A percentile compares a stretch with the other conserved stretches of the same genome.
phyloP scores from a whole-genome alignment of 768 basidiomycete genomes.

The Mycena galopus region DNA sequence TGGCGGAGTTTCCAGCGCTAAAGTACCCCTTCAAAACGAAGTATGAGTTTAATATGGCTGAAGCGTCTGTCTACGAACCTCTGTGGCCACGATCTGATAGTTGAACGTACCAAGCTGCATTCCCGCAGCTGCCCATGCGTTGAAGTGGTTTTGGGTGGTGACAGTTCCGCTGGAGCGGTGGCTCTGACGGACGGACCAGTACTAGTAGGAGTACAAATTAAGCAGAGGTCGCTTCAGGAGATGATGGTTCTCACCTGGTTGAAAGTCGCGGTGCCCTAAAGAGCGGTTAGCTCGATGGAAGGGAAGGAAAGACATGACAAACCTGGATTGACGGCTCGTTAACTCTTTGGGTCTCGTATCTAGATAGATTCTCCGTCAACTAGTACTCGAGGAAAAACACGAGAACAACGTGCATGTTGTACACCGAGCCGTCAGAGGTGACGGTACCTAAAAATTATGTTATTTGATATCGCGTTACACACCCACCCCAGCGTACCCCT shows the following conservation, averaged over 20 bases:
- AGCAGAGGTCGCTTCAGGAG: too few relatives aligned
- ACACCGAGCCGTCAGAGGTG: constrained; percentile 47
- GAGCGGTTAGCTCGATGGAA: not conserved
- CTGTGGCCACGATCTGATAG: constrained; percentile 52
- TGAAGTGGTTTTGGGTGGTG: constrained; percentile 46
- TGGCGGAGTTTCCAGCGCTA: constrained; percentile 41
- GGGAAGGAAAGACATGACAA: not conserved
- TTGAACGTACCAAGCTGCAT: constrained; percentile 43
- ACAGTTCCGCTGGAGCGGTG: constrained; percentile 38
- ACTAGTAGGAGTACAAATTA: not conserved
- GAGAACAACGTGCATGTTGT: too few relatives aligned
- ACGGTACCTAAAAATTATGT: too few relatives aligned
- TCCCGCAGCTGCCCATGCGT: constrained; percentile 44
- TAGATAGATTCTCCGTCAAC: too few relatives aligned
- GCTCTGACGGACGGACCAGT: constrained; percentile 37
- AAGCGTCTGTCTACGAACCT: too few relatives aligned
- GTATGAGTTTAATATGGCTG: too few relatives aligned
- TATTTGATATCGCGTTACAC: too few relatives aligned
- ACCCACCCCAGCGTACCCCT: too few relatives aligned
- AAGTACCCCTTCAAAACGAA: too few relatives aligned
- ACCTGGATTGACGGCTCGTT: constrained; percentile 49
- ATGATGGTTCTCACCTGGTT: constrained; percentile 35
- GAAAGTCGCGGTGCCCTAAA: constrained; percentile 49
- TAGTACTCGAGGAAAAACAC: too few relatives aligned
- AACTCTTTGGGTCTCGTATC: constrained; percentile 43